Conservation (phyloP, 2,329 filamentous ascomycete genomes). For the Lasiodiplodia gonubiensis region DNA sequence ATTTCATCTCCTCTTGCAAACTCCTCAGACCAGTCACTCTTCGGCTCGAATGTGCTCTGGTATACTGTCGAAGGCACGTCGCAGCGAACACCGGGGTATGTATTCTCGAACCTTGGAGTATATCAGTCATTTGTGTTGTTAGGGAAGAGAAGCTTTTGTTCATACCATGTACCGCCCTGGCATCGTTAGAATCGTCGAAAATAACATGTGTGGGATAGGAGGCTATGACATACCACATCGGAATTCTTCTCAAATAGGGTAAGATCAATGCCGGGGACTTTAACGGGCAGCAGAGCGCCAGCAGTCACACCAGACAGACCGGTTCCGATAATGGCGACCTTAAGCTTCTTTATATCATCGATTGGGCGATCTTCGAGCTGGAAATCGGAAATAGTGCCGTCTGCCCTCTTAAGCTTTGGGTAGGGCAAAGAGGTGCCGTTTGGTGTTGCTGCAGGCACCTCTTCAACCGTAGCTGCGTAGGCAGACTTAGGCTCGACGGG, state of each 20-base stretch:
- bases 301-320: slow-evolving; percentile 68
- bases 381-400: slow-evolving; percentile 33
- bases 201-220: not conserved
- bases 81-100: slow-evolving; percentile 69
- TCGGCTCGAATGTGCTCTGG: slow-evolving; percentile 70
- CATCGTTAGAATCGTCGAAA: slow-evolving; percentile 36
- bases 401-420: slow-evolving; percentile 6
- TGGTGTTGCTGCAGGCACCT: not conserved
- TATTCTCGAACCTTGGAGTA: slow-evolving; percentile 45
- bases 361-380: slow-evolving; percentile 40
- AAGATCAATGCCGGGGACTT: slow-evolving; percentile 70
- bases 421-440: slow-evolving; percentile 1
- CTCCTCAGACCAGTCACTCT: slow-evolving; percentile 71
- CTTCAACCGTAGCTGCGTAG: slow-evolving; percentile 3
- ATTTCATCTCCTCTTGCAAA: slow-evolving; percentile 73
- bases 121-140: slow-evolving; percentile 18
- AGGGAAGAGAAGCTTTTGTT: not conserved
- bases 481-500: slow-evolving; percentile 12
- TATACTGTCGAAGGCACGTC: slow-evolving; percentile 75
- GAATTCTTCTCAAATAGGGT: slow-evolving; percentile 72
- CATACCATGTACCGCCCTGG: slow-evolving; percentile 22
- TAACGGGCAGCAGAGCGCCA: slow-evolving; percentile 69
- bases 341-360: slow-evolving; percentile 40
- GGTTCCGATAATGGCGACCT: slow-evolving; percentile 67
- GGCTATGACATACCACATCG: slow-evolving; percentile 63